Conservation (phyloP, 1,284 basidiomycete genomes). For the Ganoderma resinaceum region DNA sequence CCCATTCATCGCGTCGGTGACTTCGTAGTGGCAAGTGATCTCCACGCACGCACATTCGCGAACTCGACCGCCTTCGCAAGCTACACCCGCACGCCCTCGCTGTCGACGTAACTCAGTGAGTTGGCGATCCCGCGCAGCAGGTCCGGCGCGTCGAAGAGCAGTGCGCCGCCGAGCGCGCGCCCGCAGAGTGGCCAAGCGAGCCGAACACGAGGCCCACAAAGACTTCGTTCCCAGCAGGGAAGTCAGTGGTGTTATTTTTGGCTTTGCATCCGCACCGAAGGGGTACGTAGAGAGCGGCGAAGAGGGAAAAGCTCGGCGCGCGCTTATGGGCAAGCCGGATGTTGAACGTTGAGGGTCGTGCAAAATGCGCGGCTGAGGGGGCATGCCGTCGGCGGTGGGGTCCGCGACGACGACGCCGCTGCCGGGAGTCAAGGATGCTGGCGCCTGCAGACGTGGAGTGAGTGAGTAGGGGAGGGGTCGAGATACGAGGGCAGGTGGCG, state of each 20-base stretch:
- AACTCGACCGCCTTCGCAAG: not conserved
- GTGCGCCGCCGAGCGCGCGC: not conserved
- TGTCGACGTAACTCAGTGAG: not conserved
- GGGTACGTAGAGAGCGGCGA: not conserved
- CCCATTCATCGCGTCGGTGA: too few relatives aligned
- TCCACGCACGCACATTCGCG: not conserved
- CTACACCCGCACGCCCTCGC: not conserved
- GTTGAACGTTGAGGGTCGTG: too few relatives aligned
- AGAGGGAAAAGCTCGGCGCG: not conserved
- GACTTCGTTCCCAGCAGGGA: too few relatives aligned
- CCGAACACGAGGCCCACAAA: not conserved
- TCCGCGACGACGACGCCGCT: not conserved
- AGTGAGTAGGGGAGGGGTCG: too few relatives aligned
- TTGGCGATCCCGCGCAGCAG: not conserved
- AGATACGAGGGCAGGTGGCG: too few relatives aligned
- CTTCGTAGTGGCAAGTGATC: too few relatives aligned
- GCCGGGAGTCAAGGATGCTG: too few relatives aligned
- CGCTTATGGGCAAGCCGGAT: not conserved
- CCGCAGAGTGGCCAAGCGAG: not conserved
- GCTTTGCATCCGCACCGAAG: too few relatives aligned
- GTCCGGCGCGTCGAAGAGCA: not conserved
- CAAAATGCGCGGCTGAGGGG: not conserved
- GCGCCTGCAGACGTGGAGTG: too few relatives aligned
- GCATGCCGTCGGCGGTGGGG: too few relatives aligned
- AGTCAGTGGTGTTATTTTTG: not conserved